Evolutionary conservation across 495 filamentous ascomycete species (phyloP).

Genomic region (Evansstolkia leycettana): DNA sequence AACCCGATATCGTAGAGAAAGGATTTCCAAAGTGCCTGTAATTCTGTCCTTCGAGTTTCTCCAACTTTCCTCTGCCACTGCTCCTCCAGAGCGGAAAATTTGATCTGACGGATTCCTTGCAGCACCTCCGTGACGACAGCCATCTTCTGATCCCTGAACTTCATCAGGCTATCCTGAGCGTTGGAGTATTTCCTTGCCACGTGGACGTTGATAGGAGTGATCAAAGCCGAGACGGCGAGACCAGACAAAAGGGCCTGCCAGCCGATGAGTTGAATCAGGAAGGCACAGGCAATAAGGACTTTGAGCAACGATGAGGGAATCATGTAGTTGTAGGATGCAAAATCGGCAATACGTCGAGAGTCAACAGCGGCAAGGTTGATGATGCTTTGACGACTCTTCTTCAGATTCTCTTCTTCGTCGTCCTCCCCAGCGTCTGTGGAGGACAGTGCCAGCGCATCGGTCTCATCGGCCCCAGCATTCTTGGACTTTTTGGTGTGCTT

Average conservation of each 20-base stretch:
- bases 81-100: conserved; percentile 71
- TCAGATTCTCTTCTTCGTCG: conserved; percentile 40
- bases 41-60: conserved; percentile 52
- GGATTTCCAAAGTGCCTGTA: conserved; percentile 50
- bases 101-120: conserved; percentile 77
- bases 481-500: conserved; percentile 37
- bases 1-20: conserved; percentile 45
- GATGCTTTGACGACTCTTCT: conserved; percentile 61
- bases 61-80: conserved; percentile 69
- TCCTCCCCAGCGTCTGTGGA: conserved; percentile 22
- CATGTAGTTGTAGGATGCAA: conserved; percentile 51
- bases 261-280: conserved; percentile 58
- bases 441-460: conserved; percentile 4
- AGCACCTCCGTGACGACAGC: conserved; percentile 68
- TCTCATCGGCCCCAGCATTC: not conserved
- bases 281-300: conserved; percentile 49
- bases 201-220: conserved; percentile 58
- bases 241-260: conserved; percentile 61
- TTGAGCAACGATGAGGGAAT: conserved; percentile 45
- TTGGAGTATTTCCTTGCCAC: conserved; percentile 53
- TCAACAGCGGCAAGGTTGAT: conserved; percentile 76
- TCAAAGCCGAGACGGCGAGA: conserved; percentile 47
- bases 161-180: conserved; percentile 66
- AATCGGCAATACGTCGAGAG: conserved; percentile 59
- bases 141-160: conserved; percentile 65